A percentile compares a stretch with the other conserved stretches of the same genome.
These are phyloP conservation scores for Tetrahymena elliotti DNA, from an alignment of 73 alveolate genomes.

Conservation along the genomic window DNA sequence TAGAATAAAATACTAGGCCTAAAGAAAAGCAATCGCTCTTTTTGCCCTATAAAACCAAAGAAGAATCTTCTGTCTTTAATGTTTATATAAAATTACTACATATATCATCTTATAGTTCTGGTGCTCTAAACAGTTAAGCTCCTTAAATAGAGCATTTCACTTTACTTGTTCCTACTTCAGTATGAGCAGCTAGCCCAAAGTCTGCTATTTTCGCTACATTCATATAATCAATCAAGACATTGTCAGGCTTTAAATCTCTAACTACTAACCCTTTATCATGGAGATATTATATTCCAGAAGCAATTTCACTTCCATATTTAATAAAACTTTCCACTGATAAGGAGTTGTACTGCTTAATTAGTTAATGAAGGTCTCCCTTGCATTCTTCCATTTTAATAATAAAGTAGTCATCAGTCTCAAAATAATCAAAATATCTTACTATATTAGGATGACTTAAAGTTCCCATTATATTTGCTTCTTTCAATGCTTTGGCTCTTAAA, in stretches of 20 bases:
- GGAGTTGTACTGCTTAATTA: too few relatives aligned
- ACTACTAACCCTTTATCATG: not conserved
- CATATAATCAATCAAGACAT: not conserved
- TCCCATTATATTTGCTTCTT: not conserved
- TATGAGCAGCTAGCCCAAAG: not conserved
- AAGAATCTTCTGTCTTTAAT: not conserved
- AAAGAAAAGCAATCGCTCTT: not conserved
- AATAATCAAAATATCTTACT: not conserved
- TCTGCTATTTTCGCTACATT: not conserved
- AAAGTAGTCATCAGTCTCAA: not conserved
- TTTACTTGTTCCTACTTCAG: not conserved
- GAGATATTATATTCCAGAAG: not conserved
- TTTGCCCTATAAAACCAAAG: not conserved
- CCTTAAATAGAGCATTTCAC: not conserved
- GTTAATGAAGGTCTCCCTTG: not conserved
- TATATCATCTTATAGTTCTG: not conserved
- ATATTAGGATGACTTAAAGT: not conserved
- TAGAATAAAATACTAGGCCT: not conserved
- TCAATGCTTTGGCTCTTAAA: not conserved
- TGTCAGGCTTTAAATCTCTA: not conserved
- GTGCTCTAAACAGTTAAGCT: not conserved
- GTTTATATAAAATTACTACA: not conserved
- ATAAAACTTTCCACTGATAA: not conserved
- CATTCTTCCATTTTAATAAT: not conserved
- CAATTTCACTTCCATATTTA: not conserved